These are phyloP conservation scores for Colletotrichum echinochloae DNA, from an alignment of 2,329 filamentous ascomycete genomes.

Conservation along the genomic window DNA sequence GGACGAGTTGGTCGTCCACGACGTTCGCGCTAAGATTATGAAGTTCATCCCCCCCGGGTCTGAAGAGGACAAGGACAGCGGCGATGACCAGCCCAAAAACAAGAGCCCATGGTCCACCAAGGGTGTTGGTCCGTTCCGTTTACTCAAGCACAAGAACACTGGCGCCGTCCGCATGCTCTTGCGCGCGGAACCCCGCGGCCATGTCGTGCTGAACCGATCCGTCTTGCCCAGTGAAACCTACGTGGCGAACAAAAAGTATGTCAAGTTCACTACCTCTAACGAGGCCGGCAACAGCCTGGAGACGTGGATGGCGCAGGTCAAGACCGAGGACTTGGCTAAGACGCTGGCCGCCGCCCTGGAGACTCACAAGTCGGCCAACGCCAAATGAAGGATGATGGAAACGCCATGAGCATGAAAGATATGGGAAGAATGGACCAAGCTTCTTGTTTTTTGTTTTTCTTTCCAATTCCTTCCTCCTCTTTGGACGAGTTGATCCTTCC, in stretches of 20 bases:
- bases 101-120: conserved; percentile 74
- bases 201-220: conserved; percentile 78
- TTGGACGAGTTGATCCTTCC: conserved; percentile 14
- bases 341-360: conserved; percentile 33
- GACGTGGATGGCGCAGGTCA: conserved; percentile 79
- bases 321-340: conserved; percentile 68
- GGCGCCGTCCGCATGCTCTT: conserved; percentile 76
- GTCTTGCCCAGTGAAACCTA: conserved; percentile 73
- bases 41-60: conserved; percentile 65
- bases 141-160: conserved; percentile 80
- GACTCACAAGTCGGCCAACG: conserved; percentile 66
- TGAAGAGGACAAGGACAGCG: conserved; percentile 60
- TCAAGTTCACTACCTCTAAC: conserved; percentile 69
- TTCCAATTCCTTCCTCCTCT: neutral
- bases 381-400: conserved; percentile 53
- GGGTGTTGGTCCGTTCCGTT: conserved; percentile 77
- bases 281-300: conserved; percentile 71
- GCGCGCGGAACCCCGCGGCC: conserved; percentile 80
- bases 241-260: conserved; percentile 69
- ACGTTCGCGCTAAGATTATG: conserved; percentile 77
- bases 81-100: conserved; percentile 56
- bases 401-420: conserved; percentile 16
- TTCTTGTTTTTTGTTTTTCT: conserved; percentile 8
- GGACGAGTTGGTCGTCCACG: conserved; percentile 76
- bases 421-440: conserved; percentile 24